Evolutionary conservation across 805 yeast species (phyloP), one percentile per base, ranked within the genome.

Genomic region (Saturnispora sanitii): DNA sequence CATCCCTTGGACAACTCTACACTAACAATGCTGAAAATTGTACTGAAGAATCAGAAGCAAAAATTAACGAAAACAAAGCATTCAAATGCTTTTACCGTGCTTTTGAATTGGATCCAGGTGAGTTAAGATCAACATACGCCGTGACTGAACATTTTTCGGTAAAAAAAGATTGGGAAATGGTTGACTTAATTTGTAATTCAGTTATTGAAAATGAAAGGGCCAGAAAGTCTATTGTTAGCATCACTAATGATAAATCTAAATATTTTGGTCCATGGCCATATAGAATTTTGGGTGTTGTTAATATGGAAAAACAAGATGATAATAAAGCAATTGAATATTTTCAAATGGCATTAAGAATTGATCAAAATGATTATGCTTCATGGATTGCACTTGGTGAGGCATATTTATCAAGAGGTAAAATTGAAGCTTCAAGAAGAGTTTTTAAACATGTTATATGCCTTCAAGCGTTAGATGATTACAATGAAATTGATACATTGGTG

Each of bases 321-420:
- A 76, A 75, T 1, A 77, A 77, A 41, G 94, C 98, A 0, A 81
- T 90, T 35, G 90, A 83, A 58, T 78, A 83, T 74, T 87, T 85
- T 55, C 98, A 92, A 59, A 73, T 78, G 21, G 87, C 96, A 1
- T 65, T 92, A 37, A 70, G 96, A 46, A 64, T 82, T 47, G 65
- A 77, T 33, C 65, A 81, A 0, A 47, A 54, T 40, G 96, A 92
- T 58, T 56, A 73, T 2, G 80, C 83, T 48, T 80, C 95, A 2
- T 90, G 97, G 96, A 67, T 82, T 22, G 96, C 96, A 1, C 65
- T 92, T n/a, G 98, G 98, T n/a, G 97, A 92, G 57, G 90, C 96
- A 0, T 92, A 92, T 57, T 66, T 72, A 41, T 73, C 77, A 20
- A 76, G 92, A 57, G 98, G 98, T 2, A 70, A 95, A 45, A 65